phyloP scores from a whole-genome alignment of 2,329 filamentous ascomycete species.

The Cercospora janseana region DNA sequence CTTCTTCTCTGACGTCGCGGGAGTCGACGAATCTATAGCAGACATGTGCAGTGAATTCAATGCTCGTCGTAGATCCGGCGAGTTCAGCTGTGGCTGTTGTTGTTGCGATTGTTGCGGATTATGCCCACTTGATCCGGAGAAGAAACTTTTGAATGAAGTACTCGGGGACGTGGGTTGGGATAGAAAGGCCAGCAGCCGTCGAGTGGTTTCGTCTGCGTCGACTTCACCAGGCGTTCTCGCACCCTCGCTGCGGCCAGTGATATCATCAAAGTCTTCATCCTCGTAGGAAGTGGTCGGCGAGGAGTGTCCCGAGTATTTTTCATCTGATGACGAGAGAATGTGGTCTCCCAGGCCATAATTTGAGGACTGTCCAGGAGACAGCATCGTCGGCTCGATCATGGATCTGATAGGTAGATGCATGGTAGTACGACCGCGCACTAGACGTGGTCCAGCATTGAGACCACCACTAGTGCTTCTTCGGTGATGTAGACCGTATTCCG shows the following conservation, averaged over 20 bases:
- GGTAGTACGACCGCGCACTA: constrained; percentile 16
- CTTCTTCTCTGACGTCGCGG: not conserved
- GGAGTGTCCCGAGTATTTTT: constrained; percentile 25
- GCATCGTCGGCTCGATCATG: constrained; percentile 20
- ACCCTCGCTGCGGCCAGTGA: constrained; percentile 14
- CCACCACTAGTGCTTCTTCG: constrained; percentile 14
- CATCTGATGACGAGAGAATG: constrained; percentile 25
- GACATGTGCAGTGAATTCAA: constrained; percentile 25
- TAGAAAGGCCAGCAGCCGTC: constrained; percentile 21
- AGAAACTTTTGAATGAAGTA: constrained; percentile 24
- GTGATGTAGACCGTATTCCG: constrained; percentile 19
- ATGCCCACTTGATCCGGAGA: constrained; percentile 5
- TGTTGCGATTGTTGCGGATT: constrained; percentile 1
- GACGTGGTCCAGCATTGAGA: constrained; percentile 13
- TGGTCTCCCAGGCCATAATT: constrained; percentile 10
- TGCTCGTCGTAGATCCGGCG: constrained; percentile 18
- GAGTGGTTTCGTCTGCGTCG: constrained; percentile 12
- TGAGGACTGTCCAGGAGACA: not conserved
- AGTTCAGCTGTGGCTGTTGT: constrained; percentile 13
- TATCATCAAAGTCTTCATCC: constrained; percentile 24
- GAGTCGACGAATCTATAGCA: constrained; percentile 3
- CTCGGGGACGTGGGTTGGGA: constrained; percentile 28
- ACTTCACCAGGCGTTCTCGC: constrained; percentile 1
- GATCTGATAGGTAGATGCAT: constrained; percentile 20
- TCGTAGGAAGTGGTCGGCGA: constrained; percentile 27